A percentile compares a stretch with the other conserved stretches of the same genome.
phyloP scores from a whole-genome alignment of 140 eudicot genomes.

The Bidens hawaiensis region DNA sequence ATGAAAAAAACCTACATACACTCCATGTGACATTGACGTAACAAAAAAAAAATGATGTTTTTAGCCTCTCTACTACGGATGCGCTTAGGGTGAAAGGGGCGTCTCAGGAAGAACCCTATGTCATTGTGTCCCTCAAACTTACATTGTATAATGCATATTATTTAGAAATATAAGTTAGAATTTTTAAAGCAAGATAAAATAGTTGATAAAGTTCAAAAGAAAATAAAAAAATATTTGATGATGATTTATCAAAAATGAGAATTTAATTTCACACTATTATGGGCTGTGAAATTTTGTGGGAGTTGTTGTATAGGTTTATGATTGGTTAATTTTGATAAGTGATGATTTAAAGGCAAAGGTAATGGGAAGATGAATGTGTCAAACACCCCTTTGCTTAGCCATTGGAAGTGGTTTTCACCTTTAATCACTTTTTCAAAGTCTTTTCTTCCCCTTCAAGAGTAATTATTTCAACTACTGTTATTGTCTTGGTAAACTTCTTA shows the following conservation, averaged over 20 bases:
- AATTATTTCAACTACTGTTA: slow-evolving; percentile 9
- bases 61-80: too few species aligned
- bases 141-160: too few species aligned
- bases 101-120: too few species aligned
- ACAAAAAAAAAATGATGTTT: too few species aligned
- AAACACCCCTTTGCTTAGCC: slow-evolving; percentile 26
- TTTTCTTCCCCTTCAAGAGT: slow-evolving; percentile 13
- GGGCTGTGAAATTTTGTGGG: slow-evolving; percentile 15
- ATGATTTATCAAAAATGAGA: neutral
- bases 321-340: slow-evolving; percentile 15
- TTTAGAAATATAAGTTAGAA: too few species aligned
- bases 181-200: neutral
- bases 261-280: too few species aligned
- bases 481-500: slow-evolving; percentile 1
- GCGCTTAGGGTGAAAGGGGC: too few species aligned
- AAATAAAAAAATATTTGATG: neutral
- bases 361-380: slow-evolving; percentile 28
- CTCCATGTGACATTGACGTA: too few species aligned
- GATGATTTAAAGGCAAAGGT: slow-evolving; percentile 19
- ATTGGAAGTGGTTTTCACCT: slow-evolving; percentile 27
- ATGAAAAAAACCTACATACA: too few species aligned
- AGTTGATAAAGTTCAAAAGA: too few species aligned
- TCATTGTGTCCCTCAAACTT: too few species aligned
- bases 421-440: slow-evolving; percentile 18
- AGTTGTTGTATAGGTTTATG: slow-evolving; percentile 19